These are phyloP conservation scores for Houttuynia cordata DNA, from an alignment of 164 flowering plant genomes.

Conservation along the genomic window DNA sequence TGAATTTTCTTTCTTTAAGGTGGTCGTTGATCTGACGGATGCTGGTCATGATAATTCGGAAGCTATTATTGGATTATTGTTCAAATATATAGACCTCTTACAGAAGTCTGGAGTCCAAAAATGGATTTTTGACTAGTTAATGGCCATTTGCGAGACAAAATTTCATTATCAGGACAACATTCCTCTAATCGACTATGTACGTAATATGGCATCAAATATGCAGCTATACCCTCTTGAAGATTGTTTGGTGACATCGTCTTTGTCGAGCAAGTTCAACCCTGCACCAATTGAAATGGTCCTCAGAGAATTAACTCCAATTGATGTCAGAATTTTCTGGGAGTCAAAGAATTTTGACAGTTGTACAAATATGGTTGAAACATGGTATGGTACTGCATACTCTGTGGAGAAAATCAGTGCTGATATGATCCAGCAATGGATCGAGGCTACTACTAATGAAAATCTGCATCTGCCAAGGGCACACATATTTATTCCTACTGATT, in stretches of 20 bases:
- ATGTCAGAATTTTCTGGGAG: slow-evolving; percentile 94
- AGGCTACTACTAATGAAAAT: slow-evolving; percentile 46
- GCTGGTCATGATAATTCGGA: slow-evolving; percentile 89
- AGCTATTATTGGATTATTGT: slow-evolving; percentile 66
- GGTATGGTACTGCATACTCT: slow-evolving; percentile 89
- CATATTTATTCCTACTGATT: slow-evolving; percentile 79
- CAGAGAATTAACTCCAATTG: slow-evolving; percentile 48
- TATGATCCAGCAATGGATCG: slow-evolving; percentile 53
- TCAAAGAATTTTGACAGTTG: slow-evolving; percentile 81
- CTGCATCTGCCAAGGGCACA: slow-evolving; percentile 72
- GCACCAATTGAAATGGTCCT: slow-evolving; percentile 40
- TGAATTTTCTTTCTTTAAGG: slow-evolving; percentile 76
- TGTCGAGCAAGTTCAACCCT: slow-evolving; percentile 61
- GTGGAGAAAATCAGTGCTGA: slow-evolving; percentile 39
- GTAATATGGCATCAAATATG: slow-evolving; percentile 53
- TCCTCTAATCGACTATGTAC: slow-evolving; percentile 62
- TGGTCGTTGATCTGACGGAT: slow-evolving; percentile 69
- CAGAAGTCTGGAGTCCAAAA: slow-evolving; percentile 63
- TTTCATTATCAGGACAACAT: slow-evolving; percentile 89
- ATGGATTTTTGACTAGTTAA: slow-evolving; percentile 96
- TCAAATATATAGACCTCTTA: slow-evolving; percentile 61
- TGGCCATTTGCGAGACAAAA: slow-evolving; percentile 64
- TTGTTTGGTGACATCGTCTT: slow-evolving; percentile 79
- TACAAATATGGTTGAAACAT: slow-evolving; percentile 75
- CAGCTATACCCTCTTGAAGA: slow-evolving; percentile 85